A percentile compares a stretch with the other conserved stretches of the same genome.
Conservation (phyloP, 2,329 filamentous ascomycete species). For the Waltergamsia citrina region DNA sequence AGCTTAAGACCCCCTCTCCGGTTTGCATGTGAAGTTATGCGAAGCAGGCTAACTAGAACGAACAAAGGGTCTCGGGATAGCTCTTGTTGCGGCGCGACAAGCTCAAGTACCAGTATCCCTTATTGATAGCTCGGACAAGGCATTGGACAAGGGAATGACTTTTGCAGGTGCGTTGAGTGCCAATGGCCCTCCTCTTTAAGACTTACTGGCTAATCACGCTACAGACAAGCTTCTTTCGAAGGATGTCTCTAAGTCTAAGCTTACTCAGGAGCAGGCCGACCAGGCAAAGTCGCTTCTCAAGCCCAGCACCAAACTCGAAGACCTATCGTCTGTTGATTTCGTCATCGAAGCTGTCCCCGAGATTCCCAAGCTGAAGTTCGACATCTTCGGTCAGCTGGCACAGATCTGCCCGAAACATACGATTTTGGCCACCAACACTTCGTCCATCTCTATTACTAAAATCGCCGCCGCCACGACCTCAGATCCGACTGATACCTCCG, state of each 20-base stretch:
- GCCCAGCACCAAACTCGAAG: slow-evolving; percentile 63
- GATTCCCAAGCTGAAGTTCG: slow-evolving; percentile 76
- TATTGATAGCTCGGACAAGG: slow-evolving; percentile 74
- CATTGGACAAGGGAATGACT: slow-evolving; percentile 78
- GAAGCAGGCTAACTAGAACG: slow-evolving; percentile 11
- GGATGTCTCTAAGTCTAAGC: slow-evolving; percentile 78
- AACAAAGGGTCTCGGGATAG: slow-evolving; percentile 83
- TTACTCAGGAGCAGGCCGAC: slow-evolving; percentile 74
- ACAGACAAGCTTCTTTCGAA: slow-evolving; percentile 87
- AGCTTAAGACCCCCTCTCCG: slow-evolving; percentile 17
- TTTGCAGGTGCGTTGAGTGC: slow-evolving; percentile 63
- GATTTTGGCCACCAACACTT: slow-evolving; percentile 94
- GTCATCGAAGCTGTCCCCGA: slow-evolving; percentile 97
- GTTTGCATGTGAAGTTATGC: slow-evolving; percentile 5
- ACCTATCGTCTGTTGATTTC: slow-evolving; percentile 80
- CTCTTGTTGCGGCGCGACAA: slow-evolving; percentile 80
- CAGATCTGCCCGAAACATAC: slow-evolving; percentile 74
- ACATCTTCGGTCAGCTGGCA: slow-evolving; percentile 78
- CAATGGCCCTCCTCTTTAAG: slow-evolving; percentile 8
- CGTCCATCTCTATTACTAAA: slow-evolving; percentile 94
- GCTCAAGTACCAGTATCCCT: slow-evolving; percentile 78
- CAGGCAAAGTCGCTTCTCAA: slow-evolving; percentile 60
- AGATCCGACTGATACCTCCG: slow-evolving; percentile 70
- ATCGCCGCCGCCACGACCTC: slow-evolving; percentile 80
- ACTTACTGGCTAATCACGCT: slow-evolving; percentile 3